Base-by-base conservation (phyloP, 768 basidiomycete genomes). In the Coprinopsis cinerea region DNA sequence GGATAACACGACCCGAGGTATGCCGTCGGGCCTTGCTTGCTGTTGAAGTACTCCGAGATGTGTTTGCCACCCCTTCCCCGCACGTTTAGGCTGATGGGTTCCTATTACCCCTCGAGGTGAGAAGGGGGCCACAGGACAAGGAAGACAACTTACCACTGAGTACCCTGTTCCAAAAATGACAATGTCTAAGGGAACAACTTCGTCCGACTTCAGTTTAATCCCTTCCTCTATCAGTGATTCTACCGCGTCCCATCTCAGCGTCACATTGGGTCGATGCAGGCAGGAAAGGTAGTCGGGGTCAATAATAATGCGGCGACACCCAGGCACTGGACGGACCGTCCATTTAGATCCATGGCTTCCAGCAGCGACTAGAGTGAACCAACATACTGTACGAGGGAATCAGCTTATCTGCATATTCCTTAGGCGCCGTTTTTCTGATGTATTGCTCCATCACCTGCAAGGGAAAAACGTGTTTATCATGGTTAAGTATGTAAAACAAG, bases 221-320 rank as follows among this genome's bases (percentile, higher is more conserved):
- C 79, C 80, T 27, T 76, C 66, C 52, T 74, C 70, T 2, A 73
- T 73, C 34, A 82, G 60, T 3, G 60, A 58, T n/a, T 75, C 71
- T 40, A 82, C 76, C 9, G 54, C 59, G 18, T 75, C 74, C 72
- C 74, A 81, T 15, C 56, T 61, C 37, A 84, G 54, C 17, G 64
- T 64, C 27, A 84, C 75, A 59, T 85, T 83, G 1, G 77, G 69
- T 37, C 66, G 67, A 47, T 76, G 66, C 44, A 85, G 61, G 22
- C 70, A 65, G n/a, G 71, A 60, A 17, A 85, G 70, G 58, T 82
- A 84, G 15, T 72, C 73, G 2, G 78, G 76, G 57, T 86, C 80
- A 48, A 78, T 67, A 27, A 85, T 76, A 17, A 83, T 72, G 32
- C 84, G 73, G 61, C 82, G 83, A 59, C 82, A 84, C 18, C 82